Evolutionary conservation across 768 basidiomycete genomes (phyloP), one percentile per base, ranked within the genome.

Genomic region (Hebeloma cylindrosporum): DNA sequence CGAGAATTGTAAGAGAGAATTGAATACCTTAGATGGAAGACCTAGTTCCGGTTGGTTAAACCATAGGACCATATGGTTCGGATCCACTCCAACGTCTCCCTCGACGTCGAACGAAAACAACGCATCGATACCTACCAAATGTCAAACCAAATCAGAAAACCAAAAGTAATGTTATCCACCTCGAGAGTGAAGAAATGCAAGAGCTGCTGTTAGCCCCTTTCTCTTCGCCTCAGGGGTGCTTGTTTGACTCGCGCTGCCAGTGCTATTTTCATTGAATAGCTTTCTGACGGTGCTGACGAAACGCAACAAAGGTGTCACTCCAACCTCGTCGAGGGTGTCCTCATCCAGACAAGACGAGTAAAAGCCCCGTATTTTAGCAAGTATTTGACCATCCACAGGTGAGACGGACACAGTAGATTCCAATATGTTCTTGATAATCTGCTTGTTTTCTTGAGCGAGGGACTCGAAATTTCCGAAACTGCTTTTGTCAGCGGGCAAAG

Each of bases 321-420:
- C 94, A 29, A 85, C 65, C 32, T 82, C 74, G 61, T 94, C 82
- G 30, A 97, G 70, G n/a, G 68, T 63, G 18, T 80, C 72, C 61
- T 94, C 88, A 49, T 93, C 78, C 68, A 88, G 69, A 62, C 96
- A 99, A 17, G 90, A 89, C 2, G 69, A 54, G 63, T 92, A 96
- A 50, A 93, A 78, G 25, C 75, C 71, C 45, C 78, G 80, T 46
- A 85, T 76, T 72, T 83, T 95, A 57, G 55, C 66, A 33, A 81
- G 73, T 14, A 89, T 65, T 53, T 87, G 83, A 56, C 79, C 71
- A 7, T 69, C 65, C 11, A 61, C 57, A 5, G 55, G 53, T 42
- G 32, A 43, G 26, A 41, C 20, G 13, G 74, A 66, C 10, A 72
- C 57, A 13, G 72, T 64, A 7, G 71, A 64, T 49, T 88, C 82